These are phyloP conservation scores for Zea mays DNA, from an alignment of 176 grass and related monocot genomes.

Conservation along the genomic window DNA sequence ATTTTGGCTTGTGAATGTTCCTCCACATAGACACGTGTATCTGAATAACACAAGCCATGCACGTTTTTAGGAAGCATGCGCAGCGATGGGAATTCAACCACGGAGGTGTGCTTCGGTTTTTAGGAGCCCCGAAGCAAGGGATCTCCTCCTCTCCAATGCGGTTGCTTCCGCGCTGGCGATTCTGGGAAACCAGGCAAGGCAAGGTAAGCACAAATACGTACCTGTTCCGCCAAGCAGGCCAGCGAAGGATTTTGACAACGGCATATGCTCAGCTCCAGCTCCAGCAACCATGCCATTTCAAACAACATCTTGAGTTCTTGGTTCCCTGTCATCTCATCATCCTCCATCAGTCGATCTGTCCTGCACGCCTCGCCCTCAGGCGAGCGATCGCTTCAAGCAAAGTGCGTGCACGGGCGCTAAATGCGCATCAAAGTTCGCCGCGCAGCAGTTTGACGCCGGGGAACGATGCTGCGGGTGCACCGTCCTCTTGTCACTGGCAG, in stretches of 20 bases:
- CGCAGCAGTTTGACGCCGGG: background rate
- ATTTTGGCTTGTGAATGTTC: background rate
- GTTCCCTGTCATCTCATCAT: background rate
- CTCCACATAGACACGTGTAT: background rate
- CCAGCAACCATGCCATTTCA: slow-evolving; percentile 17
- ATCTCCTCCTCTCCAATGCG: background rate
- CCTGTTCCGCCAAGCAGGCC: background rate
- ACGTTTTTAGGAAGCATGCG: background rate
- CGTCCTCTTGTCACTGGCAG: slow-evolving; percentile 5
- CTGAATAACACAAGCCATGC: background rate
- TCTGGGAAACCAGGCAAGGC: background rate
- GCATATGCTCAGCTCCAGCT: background rate
- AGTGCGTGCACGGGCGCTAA: background rate
- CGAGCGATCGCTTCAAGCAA: slow-evolving; percentile 30
- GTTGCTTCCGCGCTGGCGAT: slow-evolving; percentile 35
- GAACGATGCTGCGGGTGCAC: slow-evolving; percentile 24
- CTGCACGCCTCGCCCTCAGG: slow-evolving; percentile 18
- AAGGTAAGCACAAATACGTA: slow-evolving; percentile 24
- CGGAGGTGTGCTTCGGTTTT: background rate
- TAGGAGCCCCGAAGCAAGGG: slow-evolving; percentile 18
- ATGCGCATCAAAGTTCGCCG: background rate
- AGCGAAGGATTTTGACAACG: background rate
- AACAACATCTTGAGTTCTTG: background rate
- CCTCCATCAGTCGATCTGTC: background rate
- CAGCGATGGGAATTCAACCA: background rate